phyloP scores from a whole-genome alignment of 2,329 filamentous ascomycete species.

The Sporothrix brasiliensis region DNA sequence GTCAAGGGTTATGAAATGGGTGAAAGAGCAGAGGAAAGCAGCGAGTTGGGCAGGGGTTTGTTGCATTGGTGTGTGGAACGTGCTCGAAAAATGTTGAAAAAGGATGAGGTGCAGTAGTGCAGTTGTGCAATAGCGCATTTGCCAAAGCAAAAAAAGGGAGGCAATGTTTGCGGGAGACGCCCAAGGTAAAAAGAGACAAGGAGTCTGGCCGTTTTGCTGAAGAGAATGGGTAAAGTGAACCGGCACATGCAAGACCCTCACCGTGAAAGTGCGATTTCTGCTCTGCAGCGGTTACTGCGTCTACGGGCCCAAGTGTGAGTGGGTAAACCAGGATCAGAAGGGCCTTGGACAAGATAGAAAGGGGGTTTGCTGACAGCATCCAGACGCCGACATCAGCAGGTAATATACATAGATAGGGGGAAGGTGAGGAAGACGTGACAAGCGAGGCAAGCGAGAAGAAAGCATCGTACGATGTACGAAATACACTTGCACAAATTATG shows the following conservation, averaged over 20 bases:
- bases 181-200: neutral
- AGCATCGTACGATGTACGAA: neutral
- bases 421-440: neutral
- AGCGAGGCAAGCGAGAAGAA: neutral
- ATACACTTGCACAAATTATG: neutral
- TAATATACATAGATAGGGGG: too few species aligned
- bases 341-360: neutral
- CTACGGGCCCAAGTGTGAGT: constrained; percentile 13
- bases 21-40: neutral
- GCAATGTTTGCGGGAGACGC: neutral
- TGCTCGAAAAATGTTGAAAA: constrained; percentile 8
- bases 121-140: neutral
- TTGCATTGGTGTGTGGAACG: constrained; percentile 2
- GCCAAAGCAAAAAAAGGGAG: neutral
- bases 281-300: constrained; percentile 22
- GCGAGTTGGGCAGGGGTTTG: neutral
- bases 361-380: constrained; percentile 4
- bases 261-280: neutral
- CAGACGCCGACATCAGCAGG: neutral
- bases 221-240: neutral
- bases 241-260: too few species aligned
- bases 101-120: constrained; percentile 14
- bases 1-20: constrained; percentile 17
- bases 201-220: constrained; percentile 20
- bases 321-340: neutral